phyloP scores from a whole-genome alignment of 83 land plant genomes.

The Thuja plicata region DNA sequence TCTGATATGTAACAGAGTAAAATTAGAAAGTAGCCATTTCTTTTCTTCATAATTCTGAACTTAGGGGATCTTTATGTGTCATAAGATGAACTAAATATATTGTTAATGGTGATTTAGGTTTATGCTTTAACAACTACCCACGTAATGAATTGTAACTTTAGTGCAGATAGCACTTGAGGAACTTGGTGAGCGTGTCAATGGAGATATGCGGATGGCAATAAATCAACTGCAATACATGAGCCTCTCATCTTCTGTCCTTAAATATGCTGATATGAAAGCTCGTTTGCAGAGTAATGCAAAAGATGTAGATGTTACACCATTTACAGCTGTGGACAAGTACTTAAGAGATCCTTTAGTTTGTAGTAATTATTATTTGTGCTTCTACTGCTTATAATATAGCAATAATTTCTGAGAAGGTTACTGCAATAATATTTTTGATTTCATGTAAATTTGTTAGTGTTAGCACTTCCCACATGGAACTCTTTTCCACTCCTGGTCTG shows the following conservation, averaged over 20 bases:
- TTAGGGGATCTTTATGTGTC: neutral
- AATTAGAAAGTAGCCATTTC: neutral
- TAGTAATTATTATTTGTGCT: neutral
- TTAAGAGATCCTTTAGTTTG: neutral
- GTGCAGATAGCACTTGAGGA: conserved; percentile 89
- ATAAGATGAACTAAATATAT: neutral
- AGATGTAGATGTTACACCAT: conserved; percentile 95
- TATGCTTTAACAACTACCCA: neutral
- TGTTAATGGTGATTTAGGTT: neutral
- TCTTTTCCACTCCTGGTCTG: neutral
- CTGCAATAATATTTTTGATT: neutral
- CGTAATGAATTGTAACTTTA: neutral
- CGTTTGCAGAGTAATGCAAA: conserved; percentile 78
- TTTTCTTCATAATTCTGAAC: neutral
- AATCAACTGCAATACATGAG: conserved; percentile 98
- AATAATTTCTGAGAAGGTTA: neutral
- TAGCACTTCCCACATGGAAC: neutral
- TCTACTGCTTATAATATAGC: neutral
- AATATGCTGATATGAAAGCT: conserved; percentile 79
- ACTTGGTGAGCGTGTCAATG: conserved; percentile 92
- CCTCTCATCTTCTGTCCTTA: conserved; percentile 60
- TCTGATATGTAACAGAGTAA: neutral
- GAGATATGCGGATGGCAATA: conserved; percentile 98
- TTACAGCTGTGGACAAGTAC: conserved; percentile 98
- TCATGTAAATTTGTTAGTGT: neutral